Base-by-base conservation (phyloP, 345 rosid genomes). In the Abelmoschus esculentus region DNA sequence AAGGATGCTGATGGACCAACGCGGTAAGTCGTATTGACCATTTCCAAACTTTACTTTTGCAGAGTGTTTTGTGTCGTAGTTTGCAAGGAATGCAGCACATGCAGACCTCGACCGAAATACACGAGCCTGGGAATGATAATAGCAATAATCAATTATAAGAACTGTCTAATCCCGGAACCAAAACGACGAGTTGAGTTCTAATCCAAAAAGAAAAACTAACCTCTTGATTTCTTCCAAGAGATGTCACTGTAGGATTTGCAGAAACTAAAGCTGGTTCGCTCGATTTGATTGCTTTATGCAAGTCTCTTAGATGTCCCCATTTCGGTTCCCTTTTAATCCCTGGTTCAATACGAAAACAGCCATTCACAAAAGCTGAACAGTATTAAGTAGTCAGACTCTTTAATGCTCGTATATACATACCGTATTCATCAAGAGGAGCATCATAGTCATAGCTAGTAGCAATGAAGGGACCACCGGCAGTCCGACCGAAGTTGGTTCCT, bases 381-480 rank as follows among this genome's bases (percentile, higher is more conserved):
- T 49, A 13, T 15, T 14, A n/a, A 12, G 6, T 11, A 42, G 53
- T 40, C 57, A 28, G 46, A 46, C 32, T 32, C 66, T 47, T 46
- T 15, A 73, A 42, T 54, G 65, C 32, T 9, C n/a, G 14, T 70
- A 28, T 36, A 14, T 47, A 42, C 84, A 40, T 77, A 93, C 98
- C 99, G 49, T 76, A 95, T 86, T 95, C 98, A 80, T 95, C 99
- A 8, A 95, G 74, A 71, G 98, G 99, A 81, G 97, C 99, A 59
- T 90, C 99, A 54, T 95, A 95, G 65, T 95, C 99, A 69, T 95
- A 90, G 81, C 96, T 95, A 60, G 99, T 87, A 38, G 99, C 89
- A 76, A 95, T 90, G 83, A 90, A 95, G 47, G 86, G 91, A 75
- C 96, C 99, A 57, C 97, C 96, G 29, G 99, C 89, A 38, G 99